Conservation (phyloP, 345 rosid species). For the Rhodamnia argentea region DNA sequence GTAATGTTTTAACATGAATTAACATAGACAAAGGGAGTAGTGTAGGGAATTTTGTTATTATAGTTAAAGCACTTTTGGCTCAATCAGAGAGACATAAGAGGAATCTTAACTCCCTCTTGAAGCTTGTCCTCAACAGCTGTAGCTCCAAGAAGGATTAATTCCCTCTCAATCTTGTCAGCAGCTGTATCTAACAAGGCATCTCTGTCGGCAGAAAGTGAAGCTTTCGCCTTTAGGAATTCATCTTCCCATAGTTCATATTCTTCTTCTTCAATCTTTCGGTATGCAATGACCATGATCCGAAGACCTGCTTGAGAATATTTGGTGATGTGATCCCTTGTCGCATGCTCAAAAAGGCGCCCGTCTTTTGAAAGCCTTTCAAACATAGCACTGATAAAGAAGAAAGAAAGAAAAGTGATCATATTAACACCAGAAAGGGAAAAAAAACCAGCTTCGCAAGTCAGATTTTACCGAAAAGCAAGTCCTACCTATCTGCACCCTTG, state of each 20-base stretch:
- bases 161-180: slow-evolving; percentile 60
- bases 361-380: slow-evolving; percentile 53
- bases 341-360: slow-evolving; percentile 29
- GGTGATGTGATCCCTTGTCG: slow-evolving; percentile 49
- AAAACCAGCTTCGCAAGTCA: not conserved
- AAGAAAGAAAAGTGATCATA: not conserved
- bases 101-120: slow-evolving; percentile 62
- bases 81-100: not conserved
- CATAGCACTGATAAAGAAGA: slow-evolving; percentile 47
- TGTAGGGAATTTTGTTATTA: not conserved
- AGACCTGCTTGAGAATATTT: slow-evolving; percentile 71
- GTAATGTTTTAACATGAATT: not conserved
- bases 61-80: not conserved
- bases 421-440: not conserved
- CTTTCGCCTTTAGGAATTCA: slow-evolving; percentile 50
- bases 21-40: not conserved
- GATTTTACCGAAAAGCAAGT: not conserved
- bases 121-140: slow-evolving; percentile 95
- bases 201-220: slow-evolving; percentile 37
- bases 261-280: slow-evolving; percentile 52
- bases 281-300: slow-evolving; percentile 65
- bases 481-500: slow-evolving; percentile 94
- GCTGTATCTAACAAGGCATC: slow-evolving; percentile 38
- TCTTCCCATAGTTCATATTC: slow-evolving; percentile 54
- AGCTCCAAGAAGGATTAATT: slow-evolving; percentile 80